Percentiles rank a stretch among this genome's conserved stretches.
Evolutionary conservation across 257 asterid genomes (phyloP).

Genomic region (Plectranthus barbatus): DNA sequence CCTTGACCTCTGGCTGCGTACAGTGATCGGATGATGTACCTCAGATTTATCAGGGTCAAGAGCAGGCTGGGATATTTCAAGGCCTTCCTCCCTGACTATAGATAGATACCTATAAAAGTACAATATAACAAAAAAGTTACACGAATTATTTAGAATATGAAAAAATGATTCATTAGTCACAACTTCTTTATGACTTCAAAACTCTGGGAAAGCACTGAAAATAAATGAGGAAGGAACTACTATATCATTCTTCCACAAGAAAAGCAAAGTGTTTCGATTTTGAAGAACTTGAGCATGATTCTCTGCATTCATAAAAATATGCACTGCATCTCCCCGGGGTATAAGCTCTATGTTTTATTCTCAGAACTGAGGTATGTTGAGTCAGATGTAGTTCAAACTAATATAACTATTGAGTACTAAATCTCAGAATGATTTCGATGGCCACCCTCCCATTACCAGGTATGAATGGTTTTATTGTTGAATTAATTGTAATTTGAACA

Average conservation of each 20-base stretch:
- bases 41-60: constrained; percentile 58
- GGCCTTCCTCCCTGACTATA: constrained; percentile 74
- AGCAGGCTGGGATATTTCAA: constrained; percentile 94
- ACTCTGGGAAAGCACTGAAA: neutral
- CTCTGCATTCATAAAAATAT: neutral
- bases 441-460: too few relatives aligned
- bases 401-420: neutral
- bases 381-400: neutral
- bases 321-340: neutral
- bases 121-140: neutral
- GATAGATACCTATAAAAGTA: constrained; percentile 55
- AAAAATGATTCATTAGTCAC: neutral
- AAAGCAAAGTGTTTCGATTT: neutral
- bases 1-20: constrained; percentile 47
- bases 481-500: neutral
- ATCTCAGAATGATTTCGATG: neutral
- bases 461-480: too few relatives aligned
- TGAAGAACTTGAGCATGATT: neutral
- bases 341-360: neutral
- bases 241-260: neutral
- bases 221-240: neutral
- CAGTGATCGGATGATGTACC: constrained; percentile 79
- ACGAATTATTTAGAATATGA: neutral
- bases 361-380: neutral
- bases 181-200: neutral